Base-by-base conservation (phyloP, 345 rosid species). In the Arabis alpina region DNA sequence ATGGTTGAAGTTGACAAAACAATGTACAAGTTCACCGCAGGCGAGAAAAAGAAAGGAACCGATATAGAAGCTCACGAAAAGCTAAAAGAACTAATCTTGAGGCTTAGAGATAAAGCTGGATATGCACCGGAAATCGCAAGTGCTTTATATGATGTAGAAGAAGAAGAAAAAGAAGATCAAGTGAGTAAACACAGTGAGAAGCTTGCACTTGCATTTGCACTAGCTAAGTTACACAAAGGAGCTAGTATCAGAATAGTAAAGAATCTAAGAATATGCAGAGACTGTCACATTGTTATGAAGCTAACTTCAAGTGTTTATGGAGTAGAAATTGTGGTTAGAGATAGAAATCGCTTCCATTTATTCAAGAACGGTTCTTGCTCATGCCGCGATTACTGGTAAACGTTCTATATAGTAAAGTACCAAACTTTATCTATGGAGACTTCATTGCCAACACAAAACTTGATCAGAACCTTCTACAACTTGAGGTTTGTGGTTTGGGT, bases 181-280 rank as follows among this genome's bases (percentile, higher is more conserved):
- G 80, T 81, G 43, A 62, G 71, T 14, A 80, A 73, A 65, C 91
- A 86, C 70, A 86, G 91, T 44, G 91, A 86, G 75, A 86, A 86
- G 80, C 86, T 86, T 62, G 91, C 91, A 39, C 82, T 84, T 15
- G 91, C 91, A 48, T 86, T 84, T 70, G 88, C 85, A 30, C 54
- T 84, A 30, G 66, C 84, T 36, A 84, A 85, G 64, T 40, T 76
- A 16, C 74, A 74, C 6, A 52, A 77, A 57, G 84, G 83, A 43
- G 78, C 42, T 44, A 75, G 57, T 49, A 76, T 84, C 54, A 79
- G 85, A 75, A 71, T 86, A 55, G 85, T 86, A 0, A 86, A 86
- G 62, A 86, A 86, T 81, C 76, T 86, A 74, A 84, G 91, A 70
- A 71, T 84, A 48, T 86, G 88, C 64, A 80, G 81, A 68, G 88